A percentile compares a stretch with the other conserved stretches of the same genome.
phyloP scores from a whole-genome alignment of 345 rosid genomes.

The Luvunga scandens region DNA sequence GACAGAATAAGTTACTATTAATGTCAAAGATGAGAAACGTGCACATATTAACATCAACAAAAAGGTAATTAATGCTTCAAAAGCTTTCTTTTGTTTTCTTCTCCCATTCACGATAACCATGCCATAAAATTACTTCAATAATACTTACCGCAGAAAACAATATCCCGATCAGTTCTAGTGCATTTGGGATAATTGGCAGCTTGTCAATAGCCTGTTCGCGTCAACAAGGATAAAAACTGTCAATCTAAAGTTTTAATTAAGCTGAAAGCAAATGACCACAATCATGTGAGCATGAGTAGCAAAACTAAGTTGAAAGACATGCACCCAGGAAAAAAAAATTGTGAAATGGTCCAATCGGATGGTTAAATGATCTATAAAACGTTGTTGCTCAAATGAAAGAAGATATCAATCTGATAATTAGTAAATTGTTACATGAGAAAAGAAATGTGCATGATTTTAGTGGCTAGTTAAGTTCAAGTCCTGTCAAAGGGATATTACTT shows the following conservation, averaged over 20 bases:
- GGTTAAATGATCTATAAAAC: background rate
- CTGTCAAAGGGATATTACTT: background rate
- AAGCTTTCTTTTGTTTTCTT: background rate
- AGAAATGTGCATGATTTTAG: background rate
- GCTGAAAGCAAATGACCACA: conserved; percentile 1
- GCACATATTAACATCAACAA: background rate
- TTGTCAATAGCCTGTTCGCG: conserved; percentile 66
- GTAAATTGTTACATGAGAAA: background rate
- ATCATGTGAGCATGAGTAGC: too few relatives aligned
- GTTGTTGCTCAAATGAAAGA: background rate
- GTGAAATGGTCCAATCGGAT: background rate
- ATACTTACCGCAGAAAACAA: conserved; percentile 65
- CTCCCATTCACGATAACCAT: background rate
- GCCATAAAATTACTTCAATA: background rate
- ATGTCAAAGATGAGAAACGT: background rate
- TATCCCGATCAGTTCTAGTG: conserved; percentile 73
- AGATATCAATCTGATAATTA: background rate
- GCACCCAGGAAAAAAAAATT: background rate
- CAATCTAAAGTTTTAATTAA: conserved; percentile 3
- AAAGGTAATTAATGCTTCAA: background rate
- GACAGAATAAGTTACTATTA: conserved; percentile 20
- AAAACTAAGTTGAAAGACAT: background rate
- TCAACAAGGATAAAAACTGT: background rate
- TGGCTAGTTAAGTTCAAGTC: background rate
- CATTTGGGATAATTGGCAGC: conserved; percentile 65